Base-by-base conservation (phyloP, 129 eudicot species). In the Lactuca saligna region DNA sequence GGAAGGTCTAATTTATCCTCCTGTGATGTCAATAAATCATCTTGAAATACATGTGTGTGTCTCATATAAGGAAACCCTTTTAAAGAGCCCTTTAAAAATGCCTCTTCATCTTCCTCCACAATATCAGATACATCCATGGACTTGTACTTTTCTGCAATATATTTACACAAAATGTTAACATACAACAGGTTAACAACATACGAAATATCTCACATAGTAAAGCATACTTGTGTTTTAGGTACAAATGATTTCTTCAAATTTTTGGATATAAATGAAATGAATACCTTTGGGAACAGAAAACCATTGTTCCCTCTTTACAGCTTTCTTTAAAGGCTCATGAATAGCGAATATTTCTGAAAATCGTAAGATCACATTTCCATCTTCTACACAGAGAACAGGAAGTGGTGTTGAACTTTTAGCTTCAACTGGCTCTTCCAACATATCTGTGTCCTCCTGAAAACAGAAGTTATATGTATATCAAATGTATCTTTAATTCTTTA, bases 281-380 rank as follows among this genome's bases (percentile, higher is more conserved):
- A 73, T 71, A 91, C 98, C 98, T 92, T 78, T 88, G 72, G 88
- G 78, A 66, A 87, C 77, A 68, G 83, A 68, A 66, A 82, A 87
- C 79, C 79, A 69, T 46, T 58, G 86, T 13, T 84, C 97, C 76
- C 86, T 84, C 75, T 87, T 89, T 63, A 73, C 81, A 16, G 83
- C 83, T 75, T 82, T 88, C 78, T 81, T 89, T 56, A 81, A 35
- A 57, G 98, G 88, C 78, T 84, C 83, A 16, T 87, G 84, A 70
- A 88, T 81, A 33, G 92, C 98, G 66, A 93, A 93, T 62, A 93
- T 93, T 83, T 93, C 98, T 59, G 98, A 93, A 71, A 93, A 89
- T 3, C 88, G 80, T 60, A 93, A 73, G 34, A 93, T 87, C 44
- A 80, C 89, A 61, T 63, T 60, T 67, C 98, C 98, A 72, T 89